These are phyloP conservation scores for Amaranthus cruentus DNA, from an alignment of 148 eudicot genomes.

Conservation along the genomic window DNA sequence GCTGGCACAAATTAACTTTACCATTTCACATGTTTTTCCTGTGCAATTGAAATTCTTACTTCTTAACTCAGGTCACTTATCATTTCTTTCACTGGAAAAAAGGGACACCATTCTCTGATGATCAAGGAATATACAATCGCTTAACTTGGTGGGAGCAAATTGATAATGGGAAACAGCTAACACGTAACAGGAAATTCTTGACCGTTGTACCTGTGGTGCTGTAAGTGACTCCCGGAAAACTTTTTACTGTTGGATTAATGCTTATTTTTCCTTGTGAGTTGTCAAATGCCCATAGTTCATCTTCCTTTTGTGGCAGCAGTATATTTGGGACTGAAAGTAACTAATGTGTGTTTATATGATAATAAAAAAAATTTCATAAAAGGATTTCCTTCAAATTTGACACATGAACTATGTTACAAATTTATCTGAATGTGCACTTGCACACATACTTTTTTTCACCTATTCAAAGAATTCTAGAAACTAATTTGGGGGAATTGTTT, in stretches of 20 bases:
- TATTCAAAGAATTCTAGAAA: too few species aligned
- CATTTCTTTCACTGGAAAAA: conserved; percentile 94
- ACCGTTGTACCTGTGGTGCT: conserved; percentile 89
- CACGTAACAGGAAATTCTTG: conserved; percentile 83
- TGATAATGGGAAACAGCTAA: conserved; percentile 91
- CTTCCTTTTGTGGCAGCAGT: too few species aligned
- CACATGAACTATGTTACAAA: too few species aligned
- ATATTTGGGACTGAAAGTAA: too few species aligned
- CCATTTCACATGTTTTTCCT: not conserved
- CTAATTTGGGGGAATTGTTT: too few species aligned
- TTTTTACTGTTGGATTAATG: not conserved
- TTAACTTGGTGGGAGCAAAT: conserved; percentile 98
- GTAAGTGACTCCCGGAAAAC: conserved; percentile 43
- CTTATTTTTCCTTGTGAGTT: not conserved
- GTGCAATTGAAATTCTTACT: not conserved
- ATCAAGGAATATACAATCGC: conserved; percentile 87
- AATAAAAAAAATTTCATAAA: too few species aligned
- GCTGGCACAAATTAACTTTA: too few species aligned
- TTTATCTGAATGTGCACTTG: too few species aligned
- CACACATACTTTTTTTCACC: too few species aligned
- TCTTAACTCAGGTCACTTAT: conserved; percentile 57
- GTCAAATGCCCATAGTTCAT: not conserved
- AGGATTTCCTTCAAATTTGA: too few species aligned
- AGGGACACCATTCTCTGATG: conserved; percentile 95
- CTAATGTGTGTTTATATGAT: too few species aligned